These are phyloP conservation scores for Nicotiana rustica DNA, from an alignment of 305 asterid genomes.

Conservation along the genomic window DNA sequence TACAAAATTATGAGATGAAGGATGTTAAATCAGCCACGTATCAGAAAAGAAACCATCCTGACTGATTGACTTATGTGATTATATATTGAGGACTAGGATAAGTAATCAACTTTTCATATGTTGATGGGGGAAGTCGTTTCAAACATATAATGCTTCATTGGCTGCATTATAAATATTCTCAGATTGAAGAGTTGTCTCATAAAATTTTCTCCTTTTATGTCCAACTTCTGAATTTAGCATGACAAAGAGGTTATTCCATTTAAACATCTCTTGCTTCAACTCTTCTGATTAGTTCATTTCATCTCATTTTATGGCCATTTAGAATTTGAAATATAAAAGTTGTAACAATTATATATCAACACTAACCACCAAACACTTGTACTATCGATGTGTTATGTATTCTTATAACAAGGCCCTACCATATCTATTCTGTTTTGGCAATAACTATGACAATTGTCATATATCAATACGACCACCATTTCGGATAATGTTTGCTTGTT, in stretches of 20 bases:
- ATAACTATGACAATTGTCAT: not conserved
- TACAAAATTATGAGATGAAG: too few relatives aligned
- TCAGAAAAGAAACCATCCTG: not conserved
- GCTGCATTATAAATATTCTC: not conserved
- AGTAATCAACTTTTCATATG: not conserved
- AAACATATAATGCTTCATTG: not conserved
- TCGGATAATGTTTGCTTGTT: too few relatives aligned
- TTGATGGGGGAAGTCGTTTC: not conserved
- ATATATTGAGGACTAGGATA: not conserved
- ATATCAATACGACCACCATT: too few relatives aligned
- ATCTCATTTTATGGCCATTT: slow-evolving; percentile 11
- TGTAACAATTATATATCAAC: not conserved
- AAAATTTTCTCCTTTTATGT: not conserved
- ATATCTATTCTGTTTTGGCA: not conserved
- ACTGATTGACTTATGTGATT: not conserved
- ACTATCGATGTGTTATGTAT: not conserved
- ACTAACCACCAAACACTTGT: not conserved
- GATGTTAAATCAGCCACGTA: too few relatives aligned
- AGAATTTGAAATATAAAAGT: not conserved
- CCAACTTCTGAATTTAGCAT: slow-evolving; percentile 13
- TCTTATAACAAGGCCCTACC: not conserved
- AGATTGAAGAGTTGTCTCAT: not conserved
- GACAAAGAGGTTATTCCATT: not conserved
- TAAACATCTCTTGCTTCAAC: not conserved
- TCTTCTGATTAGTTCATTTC: not conserved